phyloP scores from a whole-genome alignment of 305 asterid genomes.

The Fraxinus nigra region DNA sequence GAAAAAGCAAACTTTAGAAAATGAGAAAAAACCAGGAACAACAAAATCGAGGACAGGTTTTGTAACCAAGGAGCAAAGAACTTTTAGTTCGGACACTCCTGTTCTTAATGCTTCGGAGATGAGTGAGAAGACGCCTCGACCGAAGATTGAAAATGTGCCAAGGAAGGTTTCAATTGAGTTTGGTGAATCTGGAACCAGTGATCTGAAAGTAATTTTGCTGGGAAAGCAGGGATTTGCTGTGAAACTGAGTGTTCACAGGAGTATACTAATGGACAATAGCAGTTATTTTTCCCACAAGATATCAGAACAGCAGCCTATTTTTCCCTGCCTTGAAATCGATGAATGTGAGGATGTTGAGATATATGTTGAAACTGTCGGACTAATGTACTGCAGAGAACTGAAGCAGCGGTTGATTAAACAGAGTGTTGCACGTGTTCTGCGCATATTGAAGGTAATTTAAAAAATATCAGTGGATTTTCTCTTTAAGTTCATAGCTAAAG shows the following conservation, averaged over 20 bases:
- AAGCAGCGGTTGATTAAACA: conserved; percentile 89
- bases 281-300: conserved; percentile 53
- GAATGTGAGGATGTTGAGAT: conserved; percentile 94
- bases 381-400: conserved; percentile 84
- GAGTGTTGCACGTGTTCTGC: conserved; percentile 76
- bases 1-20: neutral
- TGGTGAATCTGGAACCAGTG: conserved; percentile 90
- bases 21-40: conserved; percentile 4
- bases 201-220: conserved; percentile 65
- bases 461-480: conserved; percentile 6
- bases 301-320: conserved; percentile 53
- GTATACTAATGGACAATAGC: conserved; percentile 58
- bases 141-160: conserved; percentile 53
- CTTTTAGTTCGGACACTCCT: conserved; percentile 40
- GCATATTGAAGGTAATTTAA: conserved; percentile 79
- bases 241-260: conserved; percentile 86
- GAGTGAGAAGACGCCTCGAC: conserved; percentile 45
- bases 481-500: neutral
- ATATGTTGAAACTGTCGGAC: conserved; percentile 83
- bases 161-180: conserved; percentile 86
- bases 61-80: conserved; percentile 43
- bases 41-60: conserved; percentile 29
- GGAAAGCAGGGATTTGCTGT: conserved; percentile 82
- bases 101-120: conserved; percentile 30
- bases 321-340: conserved; percentile 76